Conservation (phyloP, 163 green algal genomes). For the Scenedesmus sp. region DNA sequence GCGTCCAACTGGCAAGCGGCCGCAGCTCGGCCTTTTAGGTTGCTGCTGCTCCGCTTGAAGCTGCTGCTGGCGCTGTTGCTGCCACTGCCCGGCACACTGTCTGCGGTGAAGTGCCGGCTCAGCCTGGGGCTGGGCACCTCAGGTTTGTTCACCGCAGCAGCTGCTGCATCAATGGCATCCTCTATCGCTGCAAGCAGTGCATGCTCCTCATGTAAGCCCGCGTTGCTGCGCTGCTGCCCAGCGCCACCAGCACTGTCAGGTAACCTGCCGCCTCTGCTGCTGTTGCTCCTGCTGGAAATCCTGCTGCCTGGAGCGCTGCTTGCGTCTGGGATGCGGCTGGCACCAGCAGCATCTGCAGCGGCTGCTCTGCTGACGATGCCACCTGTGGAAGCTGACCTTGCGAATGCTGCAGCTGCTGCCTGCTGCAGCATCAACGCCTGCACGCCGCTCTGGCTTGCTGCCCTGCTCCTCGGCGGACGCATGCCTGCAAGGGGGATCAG, state of each 20-base stretch:
- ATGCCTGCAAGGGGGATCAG: not conserved
- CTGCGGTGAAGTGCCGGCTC: not conserved
- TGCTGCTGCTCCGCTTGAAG: not conserved
- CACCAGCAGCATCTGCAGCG: not conserved
- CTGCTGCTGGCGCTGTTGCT: not conserved
- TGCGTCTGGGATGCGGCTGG: not conserved
- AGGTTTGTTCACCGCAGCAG: constrained; percentile 39
- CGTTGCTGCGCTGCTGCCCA: not conserved
- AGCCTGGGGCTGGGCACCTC: not conserved
- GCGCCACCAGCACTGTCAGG: not conserved
- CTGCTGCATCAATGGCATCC: constrained; percentile 38
- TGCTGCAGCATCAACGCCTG: constrained; percentile 17
- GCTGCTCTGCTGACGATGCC: not conserved
- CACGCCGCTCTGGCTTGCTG: constrained; percentile 18
- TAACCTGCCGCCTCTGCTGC: constrained; percentile 21
- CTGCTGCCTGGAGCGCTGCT: not conserved
- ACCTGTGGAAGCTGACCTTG: not conserved
- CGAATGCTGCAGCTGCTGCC: constrained; percentile 4
- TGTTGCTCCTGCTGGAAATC: not conserved
- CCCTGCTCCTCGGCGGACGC: not conserved
- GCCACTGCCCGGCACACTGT: not conserved
- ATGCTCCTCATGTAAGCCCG: not conserved
- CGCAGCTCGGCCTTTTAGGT: not conserved
- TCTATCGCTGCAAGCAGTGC: constrained; percentile 28
- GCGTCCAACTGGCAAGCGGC: constrained; percentile 15